Conservation (phyloP, 768 basidiomycete genomes). For the Porpolomopsis calyptriformis region DNA sequence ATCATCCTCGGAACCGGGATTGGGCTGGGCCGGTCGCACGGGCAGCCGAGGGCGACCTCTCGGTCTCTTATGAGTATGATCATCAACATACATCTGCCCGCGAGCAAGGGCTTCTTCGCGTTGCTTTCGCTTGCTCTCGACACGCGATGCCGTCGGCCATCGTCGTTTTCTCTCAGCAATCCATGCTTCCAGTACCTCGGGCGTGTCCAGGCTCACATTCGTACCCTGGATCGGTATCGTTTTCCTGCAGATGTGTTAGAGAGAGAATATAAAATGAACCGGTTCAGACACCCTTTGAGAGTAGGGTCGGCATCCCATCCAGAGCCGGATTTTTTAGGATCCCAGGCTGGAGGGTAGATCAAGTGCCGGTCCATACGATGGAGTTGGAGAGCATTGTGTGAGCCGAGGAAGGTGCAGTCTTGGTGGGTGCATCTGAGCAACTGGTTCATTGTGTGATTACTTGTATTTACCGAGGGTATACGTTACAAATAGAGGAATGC, state of each 20-base stretch:
- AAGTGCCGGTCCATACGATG: conserved; percentile 91
- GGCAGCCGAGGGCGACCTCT: too few species aligned
- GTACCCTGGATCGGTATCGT: conserved; percentile 72
- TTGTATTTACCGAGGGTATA: too few species aligned
- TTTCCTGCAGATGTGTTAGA: conserved; percentile 36
- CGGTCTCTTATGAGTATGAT: conserved; percentile 24
- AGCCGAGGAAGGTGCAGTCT: conserved; percentile 60
- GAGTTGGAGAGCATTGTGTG: conserved; percentile 57
- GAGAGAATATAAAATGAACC: not conserved
- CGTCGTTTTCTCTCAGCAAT: conserved; percentile 78
- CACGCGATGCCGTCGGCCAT: conserved; percentile 62
- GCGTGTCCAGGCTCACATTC: conserved; percentile 62
- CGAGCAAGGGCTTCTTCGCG: conserved; percentile 68
- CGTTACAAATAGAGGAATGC: too few species aligned
- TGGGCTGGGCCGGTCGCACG: conserved; percentile 9
- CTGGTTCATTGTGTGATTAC: not conserved
- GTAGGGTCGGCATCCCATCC: conserved; percentile 81
- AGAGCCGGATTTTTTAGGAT: conserved; percentile 37
- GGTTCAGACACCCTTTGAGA: conserved; percentile 51
- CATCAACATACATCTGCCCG: conserved; percentile 55
- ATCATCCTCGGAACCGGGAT: not conserved
- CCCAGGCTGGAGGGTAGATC: conserved; percentile 68
- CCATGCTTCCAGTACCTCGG: conserved; percentile 77
- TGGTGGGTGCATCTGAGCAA: conserved; percentile 42
- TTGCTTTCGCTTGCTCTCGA: conserved; percentile 76